Evolutionary conservation across 2,329 filamentous ascomycete genomes (phyloP).

Genomic region (Reticulascus tulasneorum): DNA sequence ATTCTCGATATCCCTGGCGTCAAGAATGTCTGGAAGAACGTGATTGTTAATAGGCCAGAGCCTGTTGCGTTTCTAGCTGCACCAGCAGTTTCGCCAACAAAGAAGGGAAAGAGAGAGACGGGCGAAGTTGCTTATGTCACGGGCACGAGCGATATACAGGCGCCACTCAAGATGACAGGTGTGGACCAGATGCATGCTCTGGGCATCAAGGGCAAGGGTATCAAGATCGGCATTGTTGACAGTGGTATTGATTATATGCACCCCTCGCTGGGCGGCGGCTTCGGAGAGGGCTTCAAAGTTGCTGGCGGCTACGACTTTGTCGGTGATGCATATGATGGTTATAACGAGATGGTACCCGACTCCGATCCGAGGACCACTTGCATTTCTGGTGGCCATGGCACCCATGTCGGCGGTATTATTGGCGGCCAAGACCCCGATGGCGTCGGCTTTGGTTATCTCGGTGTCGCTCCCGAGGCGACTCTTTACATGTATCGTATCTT

Average conservation of each 20-base stretch:
- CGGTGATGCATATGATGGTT: slow-evolving; percentile 24
- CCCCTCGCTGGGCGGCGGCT: slow-evolving; percentile 9
- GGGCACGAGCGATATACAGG: slow-evolving; percentile 5
- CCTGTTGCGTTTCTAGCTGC: slow-evolving; percentile 6
- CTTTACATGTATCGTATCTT: slow-evolving; percentile 18
- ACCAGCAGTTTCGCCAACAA: too few species aligned
- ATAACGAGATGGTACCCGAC: slow-evolving; percentile 13
- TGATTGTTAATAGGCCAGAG: slow-evolving; percentile 7
- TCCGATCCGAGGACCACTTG: slow-evolving; percentile 6
- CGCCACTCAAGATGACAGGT: slow-evolving; percentile 23
- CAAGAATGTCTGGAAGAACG: slow-evolving; percentile 13
- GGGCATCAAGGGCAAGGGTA: slow-evolving; percentile 32
- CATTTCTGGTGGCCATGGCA: slow-evolving; percentile 33
- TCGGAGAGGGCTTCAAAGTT: slow-evolving; percentile 15
- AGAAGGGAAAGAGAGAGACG: neutral
- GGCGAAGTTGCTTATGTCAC: slow-evolving; percentile 6
- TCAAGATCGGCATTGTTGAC: slow-evolving; percentile 35
- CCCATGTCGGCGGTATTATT: slow-evolving; percentile 33
- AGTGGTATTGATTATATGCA: slow-evolving; percentile 37
- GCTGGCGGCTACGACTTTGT: slow-evolving; percentile 20
- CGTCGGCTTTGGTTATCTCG: slow-evolving; percentile 12
- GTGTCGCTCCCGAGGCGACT: slow-evolving; percentile 25
- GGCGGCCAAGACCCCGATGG: slow-evolving; percentile 4
- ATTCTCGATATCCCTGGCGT: slow-evolving; percentile 11
- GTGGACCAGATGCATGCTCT: slow-evolving; percentile 32